Conservation (phyloP, 2,329 filamentous ascomycete genomes). For the Alternaria consortialis region DNA sequence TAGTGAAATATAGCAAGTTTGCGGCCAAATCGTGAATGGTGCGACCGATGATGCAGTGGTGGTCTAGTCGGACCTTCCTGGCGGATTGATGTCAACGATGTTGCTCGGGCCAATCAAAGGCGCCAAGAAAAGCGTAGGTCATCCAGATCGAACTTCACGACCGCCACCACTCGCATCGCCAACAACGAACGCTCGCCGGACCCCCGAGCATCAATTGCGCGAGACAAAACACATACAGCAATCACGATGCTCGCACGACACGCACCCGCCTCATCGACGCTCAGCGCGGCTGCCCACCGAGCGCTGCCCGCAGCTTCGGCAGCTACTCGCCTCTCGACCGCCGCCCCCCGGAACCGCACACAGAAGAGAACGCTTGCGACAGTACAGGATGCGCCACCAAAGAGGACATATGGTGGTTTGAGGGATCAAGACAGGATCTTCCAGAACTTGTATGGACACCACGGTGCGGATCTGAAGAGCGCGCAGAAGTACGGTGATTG, state of each 20-base stretch:
- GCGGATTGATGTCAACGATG: constrained; percentile 36
- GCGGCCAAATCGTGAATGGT: not conserved
- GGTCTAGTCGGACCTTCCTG: constrained; percentile 12
- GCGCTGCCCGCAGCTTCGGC: constrained; percentile 52
- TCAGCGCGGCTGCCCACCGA: constrained; percentile 53
- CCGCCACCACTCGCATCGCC: constrained; percentile 41
- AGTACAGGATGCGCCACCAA: constrained; percentile 62
- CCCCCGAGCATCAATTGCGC: constrained; percentile 52
- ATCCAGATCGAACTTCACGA: constrained; percentile 37
- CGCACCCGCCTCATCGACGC: constrained; percentile 50
- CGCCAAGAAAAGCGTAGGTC: constrained; percentile 25
- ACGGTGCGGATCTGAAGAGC: constrained; percentile 88
- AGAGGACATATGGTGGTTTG: constrained; percentile 81
- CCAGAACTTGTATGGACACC: constrained; percentile 96
- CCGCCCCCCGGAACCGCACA: constrained; percentile 54
- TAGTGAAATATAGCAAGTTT: not conserved
- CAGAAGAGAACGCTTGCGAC: constrained; percentile 74
- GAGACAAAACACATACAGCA: constrained; percentile 33
- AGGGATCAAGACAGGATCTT: constrained; percentile 99
- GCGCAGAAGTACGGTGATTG: constrained; percentile 99
- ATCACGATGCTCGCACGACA: constrained; percentile 55
- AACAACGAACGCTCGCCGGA: constrained; percentile 38
- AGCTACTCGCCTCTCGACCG: constrained; percentile 51
- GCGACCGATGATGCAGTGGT: not conserved
- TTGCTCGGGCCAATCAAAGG: constrained; percentile 29